phyloP scores from a whole-genome alignment of 2,329 filamentous ascomycete species.

The Stagonosporopsis cucurbitacearum region DNA sequence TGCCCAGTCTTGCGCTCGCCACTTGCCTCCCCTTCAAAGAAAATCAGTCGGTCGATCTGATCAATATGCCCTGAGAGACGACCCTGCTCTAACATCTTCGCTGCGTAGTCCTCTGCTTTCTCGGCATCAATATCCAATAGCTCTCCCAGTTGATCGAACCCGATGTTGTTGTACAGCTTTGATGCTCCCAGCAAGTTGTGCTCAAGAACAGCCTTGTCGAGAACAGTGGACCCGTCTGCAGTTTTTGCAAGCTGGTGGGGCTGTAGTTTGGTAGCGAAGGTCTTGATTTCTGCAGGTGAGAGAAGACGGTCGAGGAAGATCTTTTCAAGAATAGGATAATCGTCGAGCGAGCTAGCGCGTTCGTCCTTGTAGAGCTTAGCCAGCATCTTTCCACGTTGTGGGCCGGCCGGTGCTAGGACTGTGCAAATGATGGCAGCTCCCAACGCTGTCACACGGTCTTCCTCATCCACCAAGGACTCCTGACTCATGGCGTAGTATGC shows the following conservation, averaged over 20 bases:
- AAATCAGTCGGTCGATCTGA: constrained; percentile 87
- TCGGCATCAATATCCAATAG: constrained; percentile 80
- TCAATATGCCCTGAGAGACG: constrained; percentile 88
- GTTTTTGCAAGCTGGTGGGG: constrained; percentile 91
- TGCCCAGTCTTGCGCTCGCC: constrained; percentile 72
- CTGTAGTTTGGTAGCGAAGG: constrained; percentile 80
- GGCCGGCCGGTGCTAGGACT: constrained; percentile 89
- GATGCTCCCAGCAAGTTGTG: constrained; percentile 92
- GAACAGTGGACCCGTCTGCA: constrained; percentile 87
- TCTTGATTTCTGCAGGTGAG: constrained; percentile 78
- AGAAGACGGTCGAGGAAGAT: constrained; percentile 94
- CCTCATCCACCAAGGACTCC: constrained; percentile 78
- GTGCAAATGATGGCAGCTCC: constrained; percentile 89
- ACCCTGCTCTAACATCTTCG: constrained; percentile 94
- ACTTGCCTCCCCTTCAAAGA: constrained; percentile 80
- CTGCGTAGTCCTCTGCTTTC: constrained; percentile 88
- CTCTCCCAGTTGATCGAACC: constrained; percentile 71
- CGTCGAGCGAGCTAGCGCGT: constrained; percentile 73
- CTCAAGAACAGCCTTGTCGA: constrained; percentile 92
- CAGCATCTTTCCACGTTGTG: constrained; percentile 78
- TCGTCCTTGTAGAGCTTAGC: constrained; percentile 94
- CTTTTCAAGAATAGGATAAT: constrained; percentile 92
- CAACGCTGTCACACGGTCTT: constrained; percentile 84
- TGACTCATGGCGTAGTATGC: constrained; percentile 89
- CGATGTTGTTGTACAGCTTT: constrained; percentile 59